These are phyloP conservation scores for Tolypocladium tundrense DNA, from an alignment of 2,329 filamentous ascomycete species.

Conservation along the genomic window DNA sequence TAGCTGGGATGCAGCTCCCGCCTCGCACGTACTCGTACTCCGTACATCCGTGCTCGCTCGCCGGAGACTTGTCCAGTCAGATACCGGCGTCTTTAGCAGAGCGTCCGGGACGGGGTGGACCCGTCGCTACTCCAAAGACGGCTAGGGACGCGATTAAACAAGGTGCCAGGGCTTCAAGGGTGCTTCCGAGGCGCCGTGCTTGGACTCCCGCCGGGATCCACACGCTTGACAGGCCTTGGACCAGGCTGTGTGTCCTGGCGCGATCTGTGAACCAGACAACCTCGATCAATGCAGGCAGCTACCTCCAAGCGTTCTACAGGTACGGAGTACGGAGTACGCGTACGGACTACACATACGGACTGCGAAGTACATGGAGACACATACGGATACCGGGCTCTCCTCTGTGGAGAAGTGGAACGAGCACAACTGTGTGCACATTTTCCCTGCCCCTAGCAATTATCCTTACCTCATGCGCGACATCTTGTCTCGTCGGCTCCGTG, in stretches of 20 bases:
- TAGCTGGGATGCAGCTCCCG: constrained; percentile 2
- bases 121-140: background rate
- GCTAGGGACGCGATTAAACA: constrained; percentile 4
- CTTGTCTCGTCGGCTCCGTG: background rate
- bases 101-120: background rate
- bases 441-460: background rate
- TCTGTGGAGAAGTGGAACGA: constrained; percentile 4
- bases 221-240: constrained; percentile 4
- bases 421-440: constrained; percentile 1
- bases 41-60: background rate
- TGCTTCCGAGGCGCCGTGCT: constrained; percentile 13
- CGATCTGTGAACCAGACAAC: constrained; percentile 5
- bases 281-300: background rate
- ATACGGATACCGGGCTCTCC: background rate
- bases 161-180: constrained; percentile 5
- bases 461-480: constrained; percentile 1
- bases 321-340: background rate
- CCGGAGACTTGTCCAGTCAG: background rate
- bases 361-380: no score
- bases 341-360: background rate
- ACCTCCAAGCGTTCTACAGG: background rate
- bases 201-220: constrained; percentile 12
- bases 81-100: background rate
- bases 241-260: constrained; percentile 2
- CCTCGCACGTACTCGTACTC: background rate